Evolutionary conservation across 768 basidiomycete genomes (phyloP).

Genomic region (Trametes cubensis): DNA sequence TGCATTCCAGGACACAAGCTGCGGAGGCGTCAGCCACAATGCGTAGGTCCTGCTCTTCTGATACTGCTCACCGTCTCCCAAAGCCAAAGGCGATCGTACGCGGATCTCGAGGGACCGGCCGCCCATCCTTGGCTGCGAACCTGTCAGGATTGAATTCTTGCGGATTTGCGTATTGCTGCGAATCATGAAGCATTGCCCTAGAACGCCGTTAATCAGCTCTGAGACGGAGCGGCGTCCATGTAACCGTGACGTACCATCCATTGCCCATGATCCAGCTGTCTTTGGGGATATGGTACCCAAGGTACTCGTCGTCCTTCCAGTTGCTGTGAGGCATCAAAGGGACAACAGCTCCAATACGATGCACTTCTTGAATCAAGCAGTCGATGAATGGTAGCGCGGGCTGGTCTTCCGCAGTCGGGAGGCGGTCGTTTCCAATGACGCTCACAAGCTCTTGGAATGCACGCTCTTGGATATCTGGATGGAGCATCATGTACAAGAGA

Average conservation of each 20-base stretch:
- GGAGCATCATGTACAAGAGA: conserved; percentile 33
- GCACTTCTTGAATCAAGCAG: conserved; percentile 22
- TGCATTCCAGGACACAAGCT: conserved; percentile 13
- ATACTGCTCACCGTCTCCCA: conserved; percentile 10
- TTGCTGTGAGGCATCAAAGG: conserved; percentile 8
- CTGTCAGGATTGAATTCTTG: conserved; percentile 26
- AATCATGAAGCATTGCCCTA: conserved; percentile 50
- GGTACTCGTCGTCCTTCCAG: conserved; percentile 16
- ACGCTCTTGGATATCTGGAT: conserved; percentile 36
- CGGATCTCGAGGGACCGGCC: not conserved
- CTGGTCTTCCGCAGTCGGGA: conserved; percentile 13
- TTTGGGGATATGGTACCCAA: conserved; percentile 18
- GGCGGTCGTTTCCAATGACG: conserved; percentile 32
- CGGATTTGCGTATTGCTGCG: conserved; percentile 38
- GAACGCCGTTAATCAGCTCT: not conserved
- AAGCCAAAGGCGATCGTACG: conserved; percentile 15
- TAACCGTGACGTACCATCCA: conserved; percentile 14
- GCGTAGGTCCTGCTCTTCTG: too few species aligned
- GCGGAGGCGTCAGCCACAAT: too few species aligned
- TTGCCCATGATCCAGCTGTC: conserved; percentile 25
- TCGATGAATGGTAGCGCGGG: conserved; percentile 17
- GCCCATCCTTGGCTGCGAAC: conserved; percentile 17
- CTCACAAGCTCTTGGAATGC: conserved; percentile 35
- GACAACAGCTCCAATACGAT: conserved; percentile 3
- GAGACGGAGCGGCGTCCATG: not conserved